These are phyloP conservation scores for Tremellales sp. DNA, from an alignment of 1,284 basidiomycete species.

Conservation along the genomic window DNA sequence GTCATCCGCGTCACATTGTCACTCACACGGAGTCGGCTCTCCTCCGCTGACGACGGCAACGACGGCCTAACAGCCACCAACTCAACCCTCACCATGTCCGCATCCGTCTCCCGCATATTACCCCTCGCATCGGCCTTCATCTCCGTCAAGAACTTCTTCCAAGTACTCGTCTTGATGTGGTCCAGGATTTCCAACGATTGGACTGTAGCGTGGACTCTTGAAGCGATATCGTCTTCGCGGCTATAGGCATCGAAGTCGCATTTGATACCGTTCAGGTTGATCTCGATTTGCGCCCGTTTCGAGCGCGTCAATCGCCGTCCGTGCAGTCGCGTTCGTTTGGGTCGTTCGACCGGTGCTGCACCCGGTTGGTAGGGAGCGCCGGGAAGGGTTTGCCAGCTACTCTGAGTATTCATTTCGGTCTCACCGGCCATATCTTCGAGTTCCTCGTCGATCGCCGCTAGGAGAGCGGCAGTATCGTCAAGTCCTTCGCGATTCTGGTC, in stretches of 20 bases:
- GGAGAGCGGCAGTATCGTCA: conserved; percentile 67
- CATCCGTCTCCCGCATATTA: conserved; percentile 79
- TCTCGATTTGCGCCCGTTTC: conserved; percentile 75
- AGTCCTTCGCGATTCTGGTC: conserved; percentile 61
- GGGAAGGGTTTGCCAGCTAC: conserved; percentile 77
- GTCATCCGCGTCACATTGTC: neutral
- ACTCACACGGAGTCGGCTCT: conserved; percentile 74
- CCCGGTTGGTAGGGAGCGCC: conserved; percentile 22
- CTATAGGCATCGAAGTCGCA: conserved; percentile 66
- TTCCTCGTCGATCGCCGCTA: conserved; percentile 88
- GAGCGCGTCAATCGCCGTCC: conserved; percentile 62
- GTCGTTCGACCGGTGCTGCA: conserved; percentile 39
- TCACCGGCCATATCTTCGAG: conserved; percentile 59
- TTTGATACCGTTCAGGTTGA: conserved; percentile 63
- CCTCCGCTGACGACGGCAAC: conserved; percentile 58
- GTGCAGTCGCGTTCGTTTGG: conserved; percentile 37
- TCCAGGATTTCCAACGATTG: conserved; percentile 84
- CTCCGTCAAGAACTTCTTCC: conserved; percentile 92
- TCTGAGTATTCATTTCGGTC: conserved; percentile 63
- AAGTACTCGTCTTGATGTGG: conserved; percentile 96
- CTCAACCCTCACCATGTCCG: conserved; percentile 88
- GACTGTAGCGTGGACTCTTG: conserved; percentile 63
- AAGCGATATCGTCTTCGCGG: conserved; percentile 57
- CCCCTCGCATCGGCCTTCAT: conserved; percentile 75
- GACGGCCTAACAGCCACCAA: conserved; percentile 68